phyloP scores from a whole-genome alignment of 192 early-diverging fungal species.

The Entomortierella lignicola region DNA sequence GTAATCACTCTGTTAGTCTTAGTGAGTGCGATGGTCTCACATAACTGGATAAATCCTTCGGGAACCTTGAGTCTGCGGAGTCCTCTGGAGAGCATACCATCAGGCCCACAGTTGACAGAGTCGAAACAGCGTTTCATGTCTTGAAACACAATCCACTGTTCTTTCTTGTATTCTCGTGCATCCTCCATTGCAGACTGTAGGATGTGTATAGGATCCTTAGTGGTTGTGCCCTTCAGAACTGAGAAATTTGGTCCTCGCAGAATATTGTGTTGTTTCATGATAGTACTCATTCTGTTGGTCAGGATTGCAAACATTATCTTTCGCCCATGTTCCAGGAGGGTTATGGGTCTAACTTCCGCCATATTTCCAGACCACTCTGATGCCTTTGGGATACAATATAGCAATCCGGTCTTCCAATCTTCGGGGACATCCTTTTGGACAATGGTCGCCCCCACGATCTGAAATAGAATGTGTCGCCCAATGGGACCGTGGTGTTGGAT shows the following conservation, averaged over 20 bases:
- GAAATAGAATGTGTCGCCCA: conserved; percentile 1
- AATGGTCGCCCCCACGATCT: conserved; percentile 10
- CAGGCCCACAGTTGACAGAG: conserved; percentile 17
- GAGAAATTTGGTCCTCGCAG: conserved; percentile 21
- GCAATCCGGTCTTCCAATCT: conserved; percentile 15
- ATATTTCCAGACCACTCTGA: conserved; percentile 23
- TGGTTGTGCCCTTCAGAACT: conserved; percentile 28
- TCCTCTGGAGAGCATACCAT: conserved; percentile 7
- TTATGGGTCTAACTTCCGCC: conserved; percentile 15
- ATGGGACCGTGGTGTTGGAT: conserved; percentile 4
- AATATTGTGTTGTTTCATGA: conserved; percentile 5
- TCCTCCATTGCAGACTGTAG: conserved; percentile 25
- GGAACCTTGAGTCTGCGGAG: conserved; percentile 6
- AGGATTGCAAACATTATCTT: conserved; percentile 22
- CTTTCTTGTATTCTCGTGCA: conserved; percentile 17
- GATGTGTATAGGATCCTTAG: conserved; percentile 28
- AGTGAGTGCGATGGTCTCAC: conserved; percentile 5
- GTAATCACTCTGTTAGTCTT: conserved; percentile 35
- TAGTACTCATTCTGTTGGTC: neutral
- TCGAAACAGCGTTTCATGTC: conserved; percentile 36
- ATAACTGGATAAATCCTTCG: conserved; percentile 4
- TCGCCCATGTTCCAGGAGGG: conserved; percentile 17
- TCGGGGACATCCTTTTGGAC: conserved; percentile 5
- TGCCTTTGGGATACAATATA: conserved; percentile 28
- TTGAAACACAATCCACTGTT: conserved; percentile 28